Conservation (phyloP, 2,329 filamentous ascomycete species). For the Trichoderma endophyticum region DNA sequence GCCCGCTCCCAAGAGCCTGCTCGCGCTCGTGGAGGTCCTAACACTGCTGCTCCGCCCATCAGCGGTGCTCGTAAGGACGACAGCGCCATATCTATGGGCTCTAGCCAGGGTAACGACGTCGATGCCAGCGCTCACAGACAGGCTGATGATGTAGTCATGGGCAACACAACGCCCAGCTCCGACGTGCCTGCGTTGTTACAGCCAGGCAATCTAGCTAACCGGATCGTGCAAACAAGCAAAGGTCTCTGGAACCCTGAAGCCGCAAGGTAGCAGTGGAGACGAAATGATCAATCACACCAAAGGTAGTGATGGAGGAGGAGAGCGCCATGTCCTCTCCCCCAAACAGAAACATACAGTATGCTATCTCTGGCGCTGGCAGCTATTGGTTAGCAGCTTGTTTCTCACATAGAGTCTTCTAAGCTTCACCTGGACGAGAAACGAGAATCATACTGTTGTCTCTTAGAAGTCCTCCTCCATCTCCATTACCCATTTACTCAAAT, state of each 20-base stretch:
- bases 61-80: slow-evolving; percentile 40
- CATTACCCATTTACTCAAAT: neutral
- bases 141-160: slow-evolving; percentile 47
- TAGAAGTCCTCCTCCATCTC: neutral
- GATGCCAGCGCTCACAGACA: neutral
- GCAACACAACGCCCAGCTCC: slow-evolving; percentile 35
- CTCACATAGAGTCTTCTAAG: neutral
- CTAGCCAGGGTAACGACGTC: slow-evolving; percentile 28
- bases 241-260: slow-evolving; percentile 54
- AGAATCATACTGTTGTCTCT: neutral
- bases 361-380: slow-evolving; percentile 16
- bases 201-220: slow-evolving; percentile 54
- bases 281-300: neutral
- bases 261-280: slow-evolving; percentile 3
- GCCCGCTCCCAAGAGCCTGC: slow-evolving; percentile 49
- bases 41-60: slow-evolving; percentile 34
- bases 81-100: slow-evolving; percentile 41
- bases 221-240: slow-evolving; percentile 60
- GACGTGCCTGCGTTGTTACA: slow-evolving; percentile 50
- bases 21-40: slow-evolving; percentile 34
- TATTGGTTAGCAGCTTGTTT: neutral
- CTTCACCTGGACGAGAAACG: neutral
- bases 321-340: neutral
- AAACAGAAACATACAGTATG: neutral
- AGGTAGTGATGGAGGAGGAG: neutral